Evolutionary conservation across 176 grass and related monocot genomes (phyloP).

Genomic region (Alopecurus myosuroides): DNA sequence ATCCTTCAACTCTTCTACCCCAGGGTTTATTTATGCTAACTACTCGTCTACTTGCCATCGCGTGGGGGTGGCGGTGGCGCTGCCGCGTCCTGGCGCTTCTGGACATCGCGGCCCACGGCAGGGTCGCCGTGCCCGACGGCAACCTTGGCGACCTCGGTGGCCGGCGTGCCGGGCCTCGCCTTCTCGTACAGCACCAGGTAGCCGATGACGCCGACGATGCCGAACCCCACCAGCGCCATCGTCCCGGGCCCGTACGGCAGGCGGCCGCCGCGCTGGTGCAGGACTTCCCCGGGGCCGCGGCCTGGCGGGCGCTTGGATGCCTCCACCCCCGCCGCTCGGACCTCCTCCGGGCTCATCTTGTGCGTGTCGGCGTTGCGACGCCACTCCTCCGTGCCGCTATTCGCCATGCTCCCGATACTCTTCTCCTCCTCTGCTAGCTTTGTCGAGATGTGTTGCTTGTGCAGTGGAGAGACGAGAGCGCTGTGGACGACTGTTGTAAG

Average conservation of each 20-base stretch:
- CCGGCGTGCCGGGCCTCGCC: conserved; percentile 62
- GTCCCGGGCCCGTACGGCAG: conserved; percentile 48
- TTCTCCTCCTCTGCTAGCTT: neutral
- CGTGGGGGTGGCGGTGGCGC: neutral
- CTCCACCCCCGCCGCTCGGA: conserved; percentile 49
- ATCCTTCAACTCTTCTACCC: neutral
- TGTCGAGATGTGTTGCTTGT: neutral
- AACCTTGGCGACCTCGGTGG: conserved; percentile 64
- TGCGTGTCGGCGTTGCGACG: conserved; percentile 54
- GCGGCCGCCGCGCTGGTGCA: conserved; percentile 66
- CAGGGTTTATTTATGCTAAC: neutral
- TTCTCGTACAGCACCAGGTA: conserved; percentile 58
- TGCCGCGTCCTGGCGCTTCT: neutral
- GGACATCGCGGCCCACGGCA: neutral
- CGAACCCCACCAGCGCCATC: conserved; percentile 58
- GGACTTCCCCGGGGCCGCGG: conserved; percentile 50
- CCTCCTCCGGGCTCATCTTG: conserved; percentile 69
- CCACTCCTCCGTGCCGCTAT: conserved; percentile 46
- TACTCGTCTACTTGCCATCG: neutral
- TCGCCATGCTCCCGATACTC: neutral
- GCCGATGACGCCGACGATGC: conserved; percentile 57
- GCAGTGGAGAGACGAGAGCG: neutral
- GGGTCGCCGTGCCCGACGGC: conserved; percentile 36
- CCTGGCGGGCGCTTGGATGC: conserved; percentile 57
- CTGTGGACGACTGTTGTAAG: neutral